Conservation (phyloP, 1,139 yeast genomes). For the Blastobotrys arbuscula region DNA sequence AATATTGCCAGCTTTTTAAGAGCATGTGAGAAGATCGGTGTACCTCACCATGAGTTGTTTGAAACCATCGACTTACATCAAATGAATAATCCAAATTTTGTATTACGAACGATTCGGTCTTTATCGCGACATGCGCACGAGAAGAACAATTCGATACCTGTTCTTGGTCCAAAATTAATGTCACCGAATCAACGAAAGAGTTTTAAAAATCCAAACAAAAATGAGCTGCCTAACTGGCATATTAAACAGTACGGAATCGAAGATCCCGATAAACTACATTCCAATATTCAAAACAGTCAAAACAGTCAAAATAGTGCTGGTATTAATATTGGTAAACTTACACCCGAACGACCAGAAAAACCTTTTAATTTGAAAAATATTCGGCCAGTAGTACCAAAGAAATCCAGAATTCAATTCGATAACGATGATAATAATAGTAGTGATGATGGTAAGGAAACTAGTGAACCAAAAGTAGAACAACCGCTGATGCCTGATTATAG, state of each 20-base stretch:
- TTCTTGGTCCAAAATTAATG: constrained; percentile 46
- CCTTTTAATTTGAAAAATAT: constrained; percentile 7
- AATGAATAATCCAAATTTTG: constrained; percentile 69
- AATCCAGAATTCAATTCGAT: constrained; percentile 2
- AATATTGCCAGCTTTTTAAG: constrained; percentile 68
- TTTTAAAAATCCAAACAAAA: constrained; percentile 28
- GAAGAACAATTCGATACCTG: constrained; percentile 39
- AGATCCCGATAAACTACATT: background rate
- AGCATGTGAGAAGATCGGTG: constrained; percentile 58
- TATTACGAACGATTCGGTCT: constrained; percentile 65
- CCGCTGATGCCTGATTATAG: constrained; percentile 3
- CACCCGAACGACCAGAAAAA: constrained; percentile 5
- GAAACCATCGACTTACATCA: constrained; percentile 80
- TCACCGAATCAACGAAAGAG: constrained; percentile 24
- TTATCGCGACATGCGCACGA: constrained; percentile 58
- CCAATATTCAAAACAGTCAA: background rate
- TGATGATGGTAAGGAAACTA: constrained; percentile 10
- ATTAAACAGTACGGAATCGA: constrained; percentile 48
- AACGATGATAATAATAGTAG: constrained; percentile 1
- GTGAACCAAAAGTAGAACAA: background rate
- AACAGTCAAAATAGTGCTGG: background rate
- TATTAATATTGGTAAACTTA: background rate
- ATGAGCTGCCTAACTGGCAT: constrained; percentile 45
- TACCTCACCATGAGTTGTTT: constrained; percentile 78
- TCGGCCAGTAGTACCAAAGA: constrained; percentile 6